phyloP scores from a whole-genome alignment of 495 filamentous ascomycete species.

The Cercophora scortea region DNA sequence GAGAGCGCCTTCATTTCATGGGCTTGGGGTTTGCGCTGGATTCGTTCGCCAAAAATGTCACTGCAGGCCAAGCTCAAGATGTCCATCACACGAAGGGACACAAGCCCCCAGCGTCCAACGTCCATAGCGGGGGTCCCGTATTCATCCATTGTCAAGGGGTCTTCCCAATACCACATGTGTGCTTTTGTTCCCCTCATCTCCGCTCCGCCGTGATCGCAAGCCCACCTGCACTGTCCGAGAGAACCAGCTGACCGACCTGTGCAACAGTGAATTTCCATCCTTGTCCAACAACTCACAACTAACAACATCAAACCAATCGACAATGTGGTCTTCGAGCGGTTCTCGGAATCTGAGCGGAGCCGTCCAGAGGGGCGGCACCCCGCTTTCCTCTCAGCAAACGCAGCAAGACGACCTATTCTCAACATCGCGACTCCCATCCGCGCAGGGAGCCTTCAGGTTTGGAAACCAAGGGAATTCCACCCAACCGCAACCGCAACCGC shows the following conservation, averaged over 20 bases:
- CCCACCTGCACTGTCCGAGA: background rate
- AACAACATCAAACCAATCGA: slow-evolving; percentile 34
- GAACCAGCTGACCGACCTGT: slow-evolving; percentile 7
- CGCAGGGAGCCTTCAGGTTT: slow-evolving; percentile 54
- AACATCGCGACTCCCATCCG: slow-evolving; percentile 45
- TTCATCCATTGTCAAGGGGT: slow-evolving; percentile 22
- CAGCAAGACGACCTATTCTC: slow-evolving; percentile 53
- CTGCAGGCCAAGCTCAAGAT: slow-evolving; percentile 2
- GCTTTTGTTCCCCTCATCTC: background rate
- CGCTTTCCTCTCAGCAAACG: slow-evolving; percentile 41
- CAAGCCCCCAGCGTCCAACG: slow-evolving; percentile 2
- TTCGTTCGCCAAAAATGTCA: background rate
- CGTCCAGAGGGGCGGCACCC: slow-evolving; percentile 57
- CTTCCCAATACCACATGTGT: background rate
- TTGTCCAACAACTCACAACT: slow-evolving; percentile 63
- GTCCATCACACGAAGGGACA: slow-evolving; percentile 3
- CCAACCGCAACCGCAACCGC: slow-evolving; percentile 31
- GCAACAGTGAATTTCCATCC: slow-evolving; percentile 70
- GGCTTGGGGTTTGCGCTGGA: background rate
- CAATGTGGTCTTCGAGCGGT: slow-evolving; percentile 54
- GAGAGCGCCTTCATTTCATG: too few relatives aligned
- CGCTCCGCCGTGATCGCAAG: background rate
- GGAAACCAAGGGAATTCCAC: slow-evolving; percentile 42
- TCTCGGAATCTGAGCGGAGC: slow-evolving; percentile 42
- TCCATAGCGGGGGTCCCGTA: slow-evolving; percentile 15